Percentiles rank a stretch among this genome's conserved stretches.
Conservation (phyloP, 2,329 filamentous ascomycete species). For the Colletotrichum nymphaeae region DNA sequence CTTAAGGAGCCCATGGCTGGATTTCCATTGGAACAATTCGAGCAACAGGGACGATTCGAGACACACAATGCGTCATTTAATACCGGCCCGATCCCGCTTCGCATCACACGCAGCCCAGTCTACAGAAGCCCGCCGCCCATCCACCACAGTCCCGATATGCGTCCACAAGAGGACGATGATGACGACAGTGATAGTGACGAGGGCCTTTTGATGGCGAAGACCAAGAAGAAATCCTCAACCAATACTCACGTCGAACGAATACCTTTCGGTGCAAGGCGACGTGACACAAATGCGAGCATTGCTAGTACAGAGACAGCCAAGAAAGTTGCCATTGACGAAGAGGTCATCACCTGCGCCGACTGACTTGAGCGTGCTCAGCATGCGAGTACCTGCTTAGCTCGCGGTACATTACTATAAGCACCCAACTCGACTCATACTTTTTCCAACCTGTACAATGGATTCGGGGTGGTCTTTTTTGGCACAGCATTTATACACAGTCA, state of each 20-base stretch:
- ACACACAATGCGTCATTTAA: slow-evolving; percentile 37
- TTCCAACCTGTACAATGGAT: slow-evolving; percentile 14
- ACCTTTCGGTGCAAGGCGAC: slow-evolving; percentile 56
- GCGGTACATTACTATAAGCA: background rate
- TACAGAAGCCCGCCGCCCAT: slow-evolving; percentile 8
- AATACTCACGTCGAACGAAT: slow-evolving; percentile 40
- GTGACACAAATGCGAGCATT: slow-evolving; percentile 71
- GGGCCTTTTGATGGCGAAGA: slow-evolving; percentile 64
- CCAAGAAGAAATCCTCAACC: slow-evolving; percentile 55
- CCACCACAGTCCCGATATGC: slow-evolving; percentile 29
- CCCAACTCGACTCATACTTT: slow-evolving; percentile 2
- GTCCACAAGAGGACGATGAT: slow-evolving; percentile 49
- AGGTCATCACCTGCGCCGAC: slow-evolving; percentile 11
- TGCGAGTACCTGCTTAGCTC: background rate
- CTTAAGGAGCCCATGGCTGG: slow-evolving; percentile 58
- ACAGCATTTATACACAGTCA: slow-evolving; percentile 9
- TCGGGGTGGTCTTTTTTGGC: background rate
- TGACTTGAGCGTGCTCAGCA: background rate
- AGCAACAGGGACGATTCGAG: slow-evolving; percentile 48
- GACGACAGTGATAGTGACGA: slow-evolving; percentile 67
- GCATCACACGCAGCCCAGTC: slow-evolving; percentile 26
- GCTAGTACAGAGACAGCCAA: slow-evolving; percentile 74
- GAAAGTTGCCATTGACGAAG: slow-evolving; percentile 48
- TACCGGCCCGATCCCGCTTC: slow-evolving; percentile 43
- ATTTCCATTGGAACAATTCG: slow-evolving; percentile 58